These are phyloP conservation scores for Botrytis fabae DNA, from an alignment of 2,329 filamentous ascomycete species.

Conservation along the genomic window DNA sequence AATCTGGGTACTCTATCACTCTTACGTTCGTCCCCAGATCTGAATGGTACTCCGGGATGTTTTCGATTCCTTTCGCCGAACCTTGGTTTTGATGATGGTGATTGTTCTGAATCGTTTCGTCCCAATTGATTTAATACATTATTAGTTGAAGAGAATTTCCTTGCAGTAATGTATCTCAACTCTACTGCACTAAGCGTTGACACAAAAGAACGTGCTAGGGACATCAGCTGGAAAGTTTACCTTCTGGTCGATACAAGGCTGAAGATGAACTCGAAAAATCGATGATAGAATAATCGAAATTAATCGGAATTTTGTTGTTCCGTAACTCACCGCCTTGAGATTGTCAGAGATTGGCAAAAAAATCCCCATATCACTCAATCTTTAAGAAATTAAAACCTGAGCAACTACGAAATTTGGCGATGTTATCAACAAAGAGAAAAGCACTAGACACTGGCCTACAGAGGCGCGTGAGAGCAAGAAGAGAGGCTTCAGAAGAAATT, in stretches of 20 bases:
- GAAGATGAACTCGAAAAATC: constrained; percentile 12
- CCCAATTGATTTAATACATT: neutral
- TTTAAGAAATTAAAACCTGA: neutral
- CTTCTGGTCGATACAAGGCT: constrained; percentile 3
- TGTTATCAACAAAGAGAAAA: constrained; percentile 40
- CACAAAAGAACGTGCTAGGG: neutral
- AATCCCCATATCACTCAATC: constrained; percentile 2
- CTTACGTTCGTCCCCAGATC: neutral
- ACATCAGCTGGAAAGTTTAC: constrained; percentile 5
- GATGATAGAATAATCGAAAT: neutral
- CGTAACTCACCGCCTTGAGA: constrained; percentile 3
- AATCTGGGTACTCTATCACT: neutral
- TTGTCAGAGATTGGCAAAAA: neutral
- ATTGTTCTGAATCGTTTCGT: neutral
- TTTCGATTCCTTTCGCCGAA: neutral
- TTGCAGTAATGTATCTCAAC: neutral
- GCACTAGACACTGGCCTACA: constrained; percentile 32
- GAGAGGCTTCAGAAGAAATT: constrained; percentile 37
- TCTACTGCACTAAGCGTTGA: neutral
- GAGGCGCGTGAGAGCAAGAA: constrained; percentile 38
- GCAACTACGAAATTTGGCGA: constrained; percentile 17
- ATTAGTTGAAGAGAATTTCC: neutral
- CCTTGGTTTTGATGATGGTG: neutral
- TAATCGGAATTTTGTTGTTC: constrained; percentile 14
- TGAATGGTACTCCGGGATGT: neutral